Conservation (phyloP, 2,329 filamentous ascomycete genomes). For the Bipolaris victoriae region DNA sequence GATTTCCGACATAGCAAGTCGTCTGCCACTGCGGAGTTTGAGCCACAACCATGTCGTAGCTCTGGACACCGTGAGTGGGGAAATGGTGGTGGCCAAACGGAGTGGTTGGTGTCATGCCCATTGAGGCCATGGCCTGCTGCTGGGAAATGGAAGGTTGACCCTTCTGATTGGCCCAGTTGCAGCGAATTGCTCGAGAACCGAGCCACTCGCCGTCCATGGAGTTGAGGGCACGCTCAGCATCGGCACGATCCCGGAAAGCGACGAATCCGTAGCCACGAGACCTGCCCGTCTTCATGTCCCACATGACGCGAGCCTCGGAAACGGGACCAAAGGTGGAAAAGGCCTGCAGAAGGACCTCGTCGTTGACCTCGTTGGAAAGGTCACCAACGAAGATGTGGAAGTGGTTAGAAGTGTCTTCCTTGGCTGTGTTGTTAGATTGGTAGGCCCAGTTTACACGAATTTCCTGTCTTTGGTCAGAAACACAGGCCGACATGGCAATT, state of each 20-base stretch:
- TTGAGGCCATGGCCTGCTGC: slow-evolving; percentile 94
- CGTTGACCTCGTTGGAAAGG: slow-evolving; percentile 97
- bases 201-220: slow-evolving; percentile 99
- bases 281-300: slow-evolving; percentile 99
- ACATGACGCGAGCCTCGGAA: slow-evolving; percentile 98
- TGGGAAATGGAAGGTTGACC: slow-evolving; percentile 98
- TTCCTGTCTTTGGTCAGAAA: slow-evolving; percentile 66
- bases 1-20: slow-evolving; percentile 95
- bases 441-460: slow-evolving; percentile 99
- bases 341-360: slow-evolving; percentile 89
- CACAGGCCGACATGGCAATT: slow-evolving; percentile 11
- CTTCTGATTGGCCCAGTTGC: slow-evolving; percentile 99
- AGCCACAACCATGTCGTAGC: slow-evolving; percentile 94
- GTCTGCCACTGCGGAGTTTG: slow-evolving; percentile 99
- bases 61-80: slow-evolving; percentile 93
- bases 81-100: slow-evolving; percentile 98
- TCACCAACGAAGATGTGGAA: slow-evolving; percentile 99
- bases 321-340: slow-evolving; percentile 96
- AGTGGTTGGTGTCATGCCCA: slow-evolving; percentile 97
- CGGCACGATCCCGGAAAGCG: slow-evolving; percentile 89
- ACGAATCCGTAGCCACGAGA: slow-evolving; percentile 98
- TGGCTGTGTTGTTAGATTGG: slow-evolving; percentile 90
- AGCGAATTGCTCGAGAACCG: slow-evolving; percentile 94
- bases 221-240: slow-evolving; percentile 94
- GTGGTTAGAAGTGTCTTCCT: slow-evolving; percentile 97